Evolutionary conservation across 2,329 filamentous ascomycete species (phyloP), one percentile per base, ranked within the genome.

Genomic region (Penicillium sp.): DNA sequence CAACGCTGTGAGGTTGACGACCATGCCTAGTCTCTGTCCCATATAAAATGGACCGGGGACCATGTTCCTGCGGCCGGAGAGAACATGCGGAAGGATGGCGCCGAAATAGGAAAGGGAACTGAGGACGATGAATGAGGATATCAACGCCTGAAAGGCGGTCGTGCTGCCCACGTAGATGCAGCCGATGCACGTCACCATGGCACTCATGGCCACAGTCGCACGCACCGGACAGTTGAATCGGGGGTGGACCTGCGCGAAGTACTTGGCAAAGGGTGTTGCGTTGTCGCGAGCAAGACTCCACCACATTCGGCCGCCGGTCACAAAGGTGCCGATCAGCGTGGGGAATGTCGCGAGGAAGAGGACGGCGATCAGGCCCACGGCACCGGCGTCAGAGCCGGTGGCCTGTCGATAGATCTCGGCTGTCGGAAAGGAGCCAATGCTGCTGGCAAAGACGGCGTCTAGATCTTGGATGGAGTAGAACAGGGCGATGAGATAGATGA

Each of bases 101-200:
- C 80, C 79, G 3, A 84, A 70, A 61, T 84, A 87, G 0, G 79
- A 83, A 8, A 77, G 59, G 0, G 76, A 76, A 3, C 71, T 70
- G 0, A 83, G 69, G 11, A 82, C 72, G 45, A 80, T 74, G 61
- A 80, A 83, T 0, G 73, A 76, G 8, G 81, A 81, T 6, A 86
- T 78, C 26, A 87, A 79, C 0, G 83, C 83, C 37, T 79, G 77
- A 67, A 87, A 88, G 0, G 84, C 84, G 0, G 81, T 83, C 1
- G 73, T 76, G 50, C 74, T 81, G n/a, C 79, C 83, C 1, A 87
- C 75, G 54, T 85, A 86, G 39, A 87, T 82, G 37, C 73, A 74
- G 0, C 82, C 83, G 0, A 87, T 70, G 3, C 83, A 62, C 0
- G 81, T 81, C 25, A 76, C 76, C 46, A 76, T 65, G 36, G 68